Evolutionary conservation across 768 basidiomycete genomes (phyloP), one percentile per base, ranked within the genome.

Genomic region (Rhizopogon vesiculosus): DNA sequence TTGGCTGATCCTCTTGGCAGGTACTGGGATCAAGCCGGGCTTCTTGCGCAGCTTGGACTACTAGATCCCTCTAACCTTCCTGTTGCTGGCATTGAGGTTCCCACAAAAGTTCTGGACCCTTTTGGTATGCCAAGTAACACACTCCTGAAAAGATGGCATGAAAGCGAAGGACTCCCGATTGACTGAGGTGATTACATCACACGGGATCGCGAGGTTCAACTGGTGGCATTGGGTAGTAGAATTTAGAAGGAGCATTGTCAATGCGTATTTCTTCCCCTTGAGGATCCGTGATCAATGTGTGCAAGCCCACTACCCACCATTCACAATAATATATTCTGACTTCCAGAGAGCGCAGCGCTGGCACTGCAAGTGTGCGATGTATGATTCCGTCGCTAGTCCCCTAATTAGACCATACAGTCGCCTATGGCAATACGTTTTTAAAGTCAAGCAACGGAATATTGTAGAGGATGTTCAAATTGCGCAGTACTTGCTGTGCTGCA

Each of bases 11-110:
- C 51, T 44, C 31, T 59, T 25, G 25, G 25, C 19, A 77, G 76
- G 45, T 77, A 77, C 55, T 77, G 78, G 78, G 78, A 79, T 51
- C 78, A 80, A 61, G 78, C 78, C n/a, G 76, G 74, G 9, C 46
- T 71, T 13, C 68, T 80, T 19, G 73, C 74, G 15, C 79, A 79
- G 60, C 70, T 76, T 31, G 74, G 72, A 16, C 64, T 74, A n/a
- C 59, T 76, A 18, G 62, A 71, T 33, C 59, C 68, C 5, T 56
- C 57, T 7, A 38, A 45, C 22, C 66, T 76, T 40, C 72, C 75
- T 4, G 63, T 76, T 12, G 70, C 75, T 2, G 73, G 77, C n/a
- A 56, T 69, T n/a, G 75, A 77, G 53, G 58, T 68, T 10, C 64
- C 74, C 9, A 68, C 59, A 56, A 79, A 77, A 51, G 73, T 76